Evolutionary conservation across 495 filamentous ascomycete species (phyloP), one percentile per base, ranked within the genome.

Genomic region (Astrothelium subdiscretum): DNA sequence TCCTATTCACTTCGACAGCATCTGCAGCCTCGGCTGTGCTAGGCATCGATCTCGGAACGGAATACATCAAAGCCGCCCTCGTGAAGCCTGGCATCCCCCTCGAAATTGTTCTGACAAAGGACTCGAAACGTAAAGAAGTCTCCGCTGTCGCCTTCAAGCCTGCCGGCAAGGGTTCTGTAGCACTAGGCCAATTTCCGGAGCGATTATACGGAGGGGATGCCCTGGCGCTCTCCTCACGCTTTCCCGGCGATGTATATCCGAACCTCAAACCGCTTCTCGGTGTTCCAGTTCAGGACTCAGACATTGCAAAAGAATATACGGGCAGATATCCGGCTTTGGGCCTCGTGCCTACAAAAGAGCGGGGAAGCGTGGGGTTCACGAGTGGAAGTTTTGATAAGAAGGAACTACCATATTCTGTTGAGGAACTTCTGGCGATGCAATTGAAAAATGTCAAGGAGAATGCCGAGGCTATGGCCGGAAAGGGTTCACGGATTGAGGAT

Each of bases 51-150:
- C 80, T 99, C 13, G 94, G 94, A 59, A 97, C 95, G 52, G 91
- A 95, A 76, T 97, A 96, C 75, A 86, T 99, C 72, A 99, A 97
- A 80, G 92, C 92, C 18, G 85, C 90, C 2, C 83, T 97, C 31
- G 92, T 99, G 63, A 99, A 99, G 74, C 95, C 95, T 2, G 94
- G 94, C 64, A 95, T 97, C 62, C 95, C 95, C 12, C 90, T 97
- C 73, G 95, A 97, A 70, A 97, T 99, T 66, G 91, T 99, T 71
- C 82, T 96, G 60, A 96, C 90, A n/a, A 97, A 97, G 73, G 94
- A 99, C 74, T 97, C 94, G 38, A 89, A 95, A 73, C 87, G 94
- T 68, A 99, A 99, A 78, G 95, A 99, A 72, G 81, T 79, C 24
- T 89, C 92, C 3, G 92, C 91, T 51, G 85, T 97, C 67, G 88